Evolutionary conservation across 1,284 basidiomycete species (phyloP), one percentile per base, ranked within the genome.

Genomic region (Sporisorium scitamineum): DNA sequence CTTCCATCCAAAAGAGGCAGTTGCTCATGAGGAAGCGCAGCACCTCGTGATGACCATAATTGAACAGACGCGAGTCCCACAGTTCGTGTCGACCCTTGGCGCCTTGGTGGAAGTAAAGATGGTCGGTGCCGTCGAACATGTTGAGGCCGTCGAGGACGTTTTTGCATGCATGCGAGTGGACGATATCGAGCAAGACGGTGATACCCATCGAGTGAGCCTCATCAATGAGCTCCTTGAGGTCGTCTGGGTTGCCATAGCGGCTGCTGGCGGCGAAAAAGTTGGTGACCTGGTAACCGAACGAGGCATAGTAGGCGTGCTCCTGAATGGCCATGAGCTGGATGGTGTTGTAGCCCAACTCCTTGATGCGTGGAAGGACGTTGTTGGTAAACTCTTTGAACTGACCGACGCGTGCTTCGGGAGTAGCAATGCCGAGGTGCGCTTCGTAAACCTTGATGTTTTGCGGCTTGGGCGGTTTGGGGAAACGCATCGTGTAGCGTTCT

Each of bases 221-320:
- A 86, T 99, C 96, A 73, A 99, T 89, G 50, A 99, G 90, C 82
- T 96, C 93, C 86, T 94, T 97, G 66, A 99, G 90, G 39, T 99
- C 94, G 83, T 99, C 96, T 0, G 96, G 96, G 22, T 78, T 82
- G 44, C 81, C 96, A 82, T 93, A 98, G 32, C 96, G 92, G 50
- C 94, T 97, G 78, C 93, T 95, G 10, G 93, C 93, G n/a, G 96
- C 94, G 83, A 99, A 99, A 88, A 98, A 98, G 86, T 90, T 95
- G 31, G 95, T 97, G 11, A 99, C 91, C 87, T 99, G 96, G 86
- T 99, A 99, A 16, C 96, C 96, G 82, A 99, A 99, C 1, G 95
- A 94, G 92, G 96, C 96, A 87, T 99, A 99, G 87, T 99, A 99
- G 4, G 95, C 93, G 81, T 99, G 96, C 85, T 98, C 95, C 93